Conservation (phyloP, 2,329 filamentous ascomycete species). For the Aspergillus vadensis region DNA sequence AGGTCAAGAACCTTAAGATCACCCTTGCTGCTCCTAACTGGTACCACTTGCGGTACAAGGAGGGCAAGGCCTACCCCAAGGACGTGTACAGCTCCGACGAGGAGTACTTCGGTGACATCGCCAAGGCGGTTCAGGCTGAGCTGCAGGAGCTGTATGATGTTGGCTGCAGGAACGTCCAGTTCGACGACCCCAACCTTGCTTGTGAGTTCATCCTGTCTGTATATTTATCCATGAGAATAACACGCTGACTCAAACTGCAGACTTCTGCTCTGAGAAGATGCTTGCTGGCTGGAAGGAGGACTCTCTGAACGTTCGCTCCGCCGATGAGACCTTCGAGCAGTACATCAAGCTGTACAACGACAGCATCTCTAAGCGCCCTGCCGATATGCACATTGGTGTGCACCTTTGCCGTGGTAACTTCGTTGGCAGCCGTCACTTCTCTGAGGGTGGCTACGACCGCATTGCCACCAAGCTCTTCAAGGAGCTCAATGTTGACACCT, state of each 20-base stretch:
- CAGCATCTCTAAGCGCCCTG: slow-evolving; percentile 62
- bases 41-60: slow-evolving; percentile 66
- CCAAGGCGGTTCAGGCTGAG: slow-evolving; percentile 66
- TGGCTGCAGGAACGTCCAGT: slow-evolving; percentile 67
- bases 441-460: slow-evolving; percentile 66
- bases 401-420: slow-evolving; percentile 72
- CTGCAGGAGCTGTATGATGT: slow-evolving; percentile 63
- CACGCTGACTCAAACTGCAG: slow-evolving; percentile 38
- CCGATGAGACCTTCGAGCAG: slow-evolving; percentile 71
- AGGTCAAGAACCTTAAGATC: slow-evolving; percentile 68
- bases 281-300: slow-evolving; percentile 69
- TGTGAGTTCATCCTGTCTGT: slow-evolving; percentile 55
- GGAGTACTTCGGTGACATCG: slow-evolving; percentile 67
- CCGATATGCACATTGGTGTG: slow-evolving; percentile 74
- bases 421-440: slow-evolving; percentile 66
- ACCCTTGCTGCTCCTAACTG: slow-evolving; percentile 68
- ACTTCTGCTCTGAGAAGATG: slow-evolving; percentile 75
- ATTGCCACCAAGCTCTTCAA: slow-evolving; percentile 68
- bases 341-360: slow-evolving; percentile 80
- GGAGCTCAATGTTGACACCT: slow-evolving; percentile 65
- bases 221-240: not conserved
- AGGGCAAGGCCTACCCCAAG: slow-evolving; percentile 58
- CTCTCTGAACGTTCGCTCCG: slow-evolving; percentile 65
- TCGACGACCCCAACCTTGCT: slow-evolving; percentile 67
- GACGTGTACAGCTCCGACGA: slow-evolving; percentile 59